phyloP scores from a whole-genome alignment of 2,329 filamentous ascomycete genomes.

The Drechmeria coniospora region DNA sequence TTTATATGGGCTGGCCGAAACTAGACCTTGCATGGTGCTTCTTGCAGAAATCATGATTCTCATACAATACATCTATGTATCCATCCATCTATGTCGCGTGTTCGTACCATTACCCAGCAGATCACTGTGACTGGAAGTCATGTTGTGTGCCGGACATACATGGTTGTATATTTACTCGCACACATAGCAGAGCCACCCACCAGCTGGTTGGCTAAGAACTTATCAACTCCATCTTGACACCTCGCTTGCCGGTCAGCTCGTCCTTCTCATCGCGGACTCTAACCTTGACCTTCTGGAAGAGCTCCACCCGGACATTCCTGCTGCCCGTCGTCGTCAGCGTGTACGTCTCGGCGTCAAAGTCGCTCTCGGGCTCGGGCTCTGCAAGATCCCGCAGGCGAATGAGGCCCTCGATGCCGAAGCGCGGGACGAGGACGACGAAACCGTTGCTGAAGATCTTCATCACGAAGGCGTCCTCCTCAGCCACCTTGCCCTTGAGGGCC shows the following conservation, averaged over 20 bases:
- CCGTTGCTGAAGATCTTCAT: slow-evolving; percentile 98
- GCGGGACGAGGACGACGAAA: slow-evolving; percentile 87
- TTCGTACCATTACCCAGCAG: slow-evolving; percentile 2
- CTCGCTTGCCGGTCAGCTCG: slow-evolving; percentile 89
- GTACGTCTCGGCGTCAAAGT: slow-evolving; percentile 79
- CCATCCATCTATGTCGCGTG: slow-evolving; percentile 6
- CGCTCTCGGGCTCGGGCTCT: slow-evolving; percentile 60
- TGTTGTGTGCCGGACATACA: no score
- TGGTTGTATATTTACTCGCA: slow-evolving; percentile 3
- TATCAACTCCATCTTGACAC: slow-evolving; percentile 61
- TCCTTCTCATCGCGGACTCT: slow-evolving; percentile 87
- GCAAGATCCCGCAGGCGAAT: slow-evolving; percentile 76
- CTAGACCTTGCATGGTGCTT: slow-evolving; percentile 4
- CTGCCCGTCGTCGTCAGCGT: slow-evolving; percentile 47
- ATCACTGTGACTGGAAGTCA: no score
- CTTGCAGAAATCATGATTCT: not conserved
- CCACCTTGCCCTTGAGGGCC: slow-evolving; percentile 63
- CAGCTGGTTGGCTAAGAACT: slow-evolving; percentile 11
- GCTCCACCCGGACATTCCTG: slow-evolving; percentile 47
- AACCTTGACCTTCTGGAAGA: slow-evolving; percentile 87
- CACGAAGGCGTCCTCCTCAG: slow-evolving; percentile 82
- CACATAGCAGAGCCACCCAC: slow-evolving; percentile 5
- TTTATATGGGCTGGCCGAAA: slow-evolving; percentile 17
- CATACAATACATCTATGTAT: slow-evolving; percentile 14
- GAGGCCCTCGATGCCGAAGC: slow-evolving; percentile 88